Percentiles rank a stretch among this genome's conserved stretches.
Evolutionary conservation across 2,329 filamentous ascomycete species (phyloP).

Genomic region (Geosmithia flava): DNA sequence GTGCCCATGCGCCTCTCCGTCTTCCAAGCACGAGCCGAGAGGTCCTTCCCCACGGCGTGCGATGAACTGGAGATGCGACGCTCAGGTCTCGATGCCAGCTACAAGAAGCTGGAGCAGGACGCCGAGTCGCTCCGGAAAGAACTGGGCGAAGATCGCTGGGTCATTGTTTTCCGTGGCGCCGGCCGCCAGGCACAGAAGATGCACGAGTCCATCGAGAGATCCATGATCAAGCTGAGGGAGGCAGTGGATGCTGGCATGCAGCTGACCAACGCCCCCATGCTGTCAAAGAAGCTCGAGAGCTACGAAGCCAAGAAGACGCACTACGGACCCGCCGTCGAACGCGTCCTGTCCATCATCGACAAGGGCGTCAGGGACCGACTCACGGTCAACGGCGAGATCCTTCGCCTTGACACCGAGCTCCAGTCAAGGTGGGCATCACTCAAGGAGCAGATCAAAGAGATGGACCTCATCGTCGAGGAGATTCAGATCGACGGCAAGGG

Average conservation of each 20-base stretch:
- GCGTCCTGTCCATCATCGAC: constrained; percentile 84
- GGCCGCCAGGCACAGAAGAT: constrained; percentile 89
- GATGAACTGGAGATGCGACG: constrained; percentile 73
- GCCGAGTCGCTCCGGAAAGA: constrained; percentile 83
- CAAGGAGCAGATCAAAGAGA: constrained; percentile 63
- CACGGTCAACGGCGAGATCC: constrained; percentile 90
- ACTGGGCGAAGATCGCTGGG: constrained; percentile 89
- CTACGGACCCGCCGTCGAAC: constrained; percentile 85
- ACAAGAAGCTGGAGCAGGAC: constrained; percentile 79
- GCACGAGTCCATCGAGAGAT: constrained; percentile 89
- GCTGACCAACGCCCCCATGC: constrained; percentile 53
- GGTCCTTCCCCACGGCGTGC: constrained; percentile 79
- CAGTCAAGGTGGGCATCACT: constrained; percentile 69
- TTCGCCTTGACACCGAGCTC: constrained; percentile 77
- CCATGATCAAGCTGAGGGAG: constrained; percentile 70
- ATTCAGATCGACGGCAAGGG: constrained; percentile 48
- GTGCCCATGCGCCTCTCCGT: constrained; percentile 86
- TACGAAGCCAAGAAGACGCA: constrained; percentile 94
- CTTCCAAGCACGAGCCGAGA: constrained; percentile 67
- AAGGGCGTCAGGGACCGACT: constrained; percentile 92
- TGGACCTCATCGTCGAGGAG: constrained; percentile 66
- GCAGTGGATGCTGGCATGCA: constrained; percentile 65
- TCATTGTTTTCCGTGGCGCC: constrained; percentile 87
- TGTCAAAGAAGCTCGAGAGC: constrained; percentile 77
- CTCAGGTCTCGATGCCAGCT: constrained; percentile 65